phyloP scores from a whole-genome alignment of 192 early-diverging fungal genomes.

The Podochytrium sp. region DNA sequence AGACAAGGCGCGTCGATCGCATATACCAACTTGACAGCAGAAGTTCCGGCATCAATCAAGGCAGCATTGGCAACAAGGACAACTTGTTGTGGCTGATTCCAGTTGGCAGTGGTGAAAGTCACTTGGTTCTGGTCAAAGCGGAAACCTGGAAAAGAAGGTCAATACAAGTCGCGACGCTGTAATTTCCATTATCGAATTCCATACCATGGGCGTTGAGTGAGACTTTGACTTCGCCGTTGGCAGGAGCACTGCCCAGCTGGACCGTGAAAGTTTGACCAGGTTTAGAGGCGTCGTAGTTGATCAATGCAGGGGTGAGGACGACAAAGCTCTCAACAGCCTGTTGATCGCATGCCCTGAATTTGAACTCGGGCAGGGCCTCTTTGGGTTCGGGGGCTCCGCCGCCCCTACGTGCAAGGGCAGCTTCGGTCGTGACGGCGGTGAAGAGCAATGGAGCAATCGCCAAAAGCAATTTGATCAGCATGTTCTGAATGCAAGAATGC shows the following conservation, averaged over 20 bases:
- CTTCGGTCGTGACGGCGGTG: not conserved
- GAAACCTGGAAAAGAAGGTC: not conserved
- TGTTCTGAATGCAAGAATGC: not conserved
- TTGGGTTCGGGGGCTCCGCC: not conserved
- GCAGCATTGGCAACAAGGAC: not conserved
- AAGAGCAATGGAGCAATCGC: not conserved
- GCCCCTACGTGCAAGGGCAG: not conserved
- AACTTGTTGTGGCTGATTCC: not conserved
- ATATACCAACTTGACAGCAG: not conserved
- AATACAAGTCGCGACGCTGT: too few relatives aligned
- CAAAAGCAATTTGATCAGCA: too few relatives aligned
- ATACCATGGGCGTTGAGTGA: too few relatives aligned
- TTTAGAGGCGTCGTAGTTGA: not conserved
- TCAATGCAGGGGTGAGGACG: not conserved
- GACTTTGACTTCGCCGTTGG: not conserved
- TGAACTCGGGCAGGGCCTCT: not conserved
- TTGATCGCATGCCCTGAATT: not conserved
- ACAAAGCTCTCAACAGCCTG: not conserved
- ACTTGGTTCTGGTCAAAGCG: not conserved
- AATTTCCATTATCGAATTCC: too few relatives aligned
- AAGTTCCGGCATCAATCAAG: not conserved
- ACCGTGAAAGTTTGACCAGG: not conserved
- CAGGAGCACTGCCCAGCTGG: not conserved
- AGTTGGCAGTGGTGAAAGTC: not conserved
- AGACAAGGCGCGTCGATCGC: not conserved